A percentile compares a stretch with the other conserved stretches of the same genome.
Evolutionary conservation across 352 stramenopile genomes (phyloP).

Genomic region (Pythium aphanidermatum): DNA sequence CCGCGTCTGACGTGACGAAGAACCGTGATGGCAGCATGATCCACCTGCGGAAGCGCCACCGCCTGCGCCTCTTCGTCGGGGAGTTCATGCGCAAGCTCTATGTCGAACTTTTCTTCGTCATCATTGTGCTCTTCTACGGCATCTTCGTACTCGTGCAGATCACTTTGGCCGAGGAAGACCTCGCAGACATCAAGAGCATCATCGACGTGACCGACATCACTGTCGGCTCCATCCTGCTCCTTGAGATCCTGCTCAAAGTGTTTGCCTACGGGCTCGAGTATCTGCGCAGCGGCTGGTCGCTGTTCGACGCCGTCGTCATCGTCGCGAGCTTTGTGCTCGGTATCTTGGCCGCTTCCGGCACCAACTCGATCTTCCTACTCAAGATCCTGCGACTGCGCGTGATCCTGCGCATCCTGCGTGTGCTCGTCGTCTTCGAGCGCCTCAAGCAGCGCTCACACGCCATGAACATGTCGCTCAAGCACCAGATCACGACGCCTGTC

Average conservation of each 20-base stretch:
- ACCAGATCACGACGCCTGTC: constrained; percentile 66
- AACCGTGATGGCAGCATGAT: constrained; percentile 26
- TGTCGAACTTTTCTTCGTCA: constrained; percentile 86
- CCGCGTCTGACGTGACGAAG: constrained; percentile 30
- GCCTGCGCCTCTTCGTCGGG: constrained; percentile 45
- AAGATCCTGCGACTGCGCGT: constrained; percentile 70
- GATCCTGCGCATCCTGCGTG: constrained; percentile 68
- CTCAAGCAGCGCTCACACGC: constrained; percentile 70
- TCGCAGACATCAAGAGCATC: constrained; percentile 48
- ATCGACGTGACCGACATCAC: constrained; percentile 82
- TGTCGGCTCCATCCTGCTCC: constrained; percentile 72
- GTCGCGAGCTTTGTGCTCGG: constrained; percentile 70
- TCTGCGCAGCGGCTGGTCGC: constrained; percentile 57
- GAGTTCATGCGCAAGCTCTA: constrained; percentile 81
- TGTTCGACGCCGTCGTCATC: constrained; percentile 81
- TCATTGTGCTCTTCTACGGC: constrained; percentile 82
- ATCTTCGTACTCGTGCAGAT: constrained; percentile 83
- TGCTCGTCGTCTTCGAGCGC: constrained; percentile 86
- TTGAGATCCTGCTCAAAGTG: constrained; percentile 76
- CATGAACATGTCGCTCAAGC: constrained; percentile 72
- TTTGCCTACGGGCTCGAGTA: constrained; percentile 73
- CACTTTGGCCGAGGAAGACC: constrained; percentile 49
- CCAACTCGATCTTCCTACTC: constrained; percentile 47
- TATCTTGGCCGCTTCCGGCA: constrained; percentile 53
- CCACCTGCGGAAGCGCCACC: constrained; percentile 31